Evolutionary conservation across 129 eudicot genomes (phyloP), one percentile per base, ranked within the genome.

Genomic region (Calendula officinalis): DNA sequence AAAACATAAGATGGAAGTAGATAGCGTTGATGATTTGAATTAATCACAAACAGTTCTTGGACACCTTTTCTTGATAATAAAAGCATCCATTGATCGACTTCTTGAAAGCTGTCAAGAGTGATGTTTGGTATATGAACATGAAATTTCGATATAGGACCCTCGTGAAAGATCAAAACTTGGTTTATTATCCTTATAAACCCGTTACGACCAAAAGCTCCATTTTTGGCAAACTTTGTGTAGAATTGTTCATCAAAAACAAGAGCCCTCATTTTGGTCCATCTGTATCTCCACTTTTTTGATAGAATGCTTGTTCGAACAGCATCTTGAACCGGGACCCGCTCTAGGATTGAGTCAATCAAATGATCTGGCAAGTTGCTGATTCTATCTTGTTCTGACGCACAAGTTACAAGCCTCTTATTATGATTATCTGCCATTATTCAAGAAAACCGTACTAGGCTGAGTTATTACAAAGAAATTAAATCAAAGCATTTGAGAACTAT

Each of bases 71-170:
- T 52, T 49, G 70, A 75, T 15, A 75, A 50, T 15, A 52, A 43
- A 34, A 14, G 17, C 45, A 75, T 52, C 79, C 74, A 67, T 59
- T 50, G 63, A 42, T 75, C 58, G 2, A 75, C 48, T 43, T 67
- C 79, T 66, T n/a, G 56, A 58, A 42, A 49, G 67, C 49, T 51
- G 34, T 75, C 58, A 51, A 40, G 62, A 60, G 0, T 0, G 1
- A 67, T 59, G 5, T 34, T 2, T 53, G 79, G 68, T 32, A 74
- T 75, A 37, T 35, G 14, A 14, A 67, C 59, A 33, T 6, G 4
- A 14, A 60, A 22, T 16, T 60, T 75, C 3, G 12, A 36, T 46
- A 67, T 8, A 6, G 48, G 41, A 6, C 34, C 49, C 2, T 16
- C 52, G 63, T 66, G 73, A 58, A 11, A 35, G 54, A 30, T 10